Base-by-base conservation (phyloP, 179 eudicot species). In the Silene vulgaris region DNA sequence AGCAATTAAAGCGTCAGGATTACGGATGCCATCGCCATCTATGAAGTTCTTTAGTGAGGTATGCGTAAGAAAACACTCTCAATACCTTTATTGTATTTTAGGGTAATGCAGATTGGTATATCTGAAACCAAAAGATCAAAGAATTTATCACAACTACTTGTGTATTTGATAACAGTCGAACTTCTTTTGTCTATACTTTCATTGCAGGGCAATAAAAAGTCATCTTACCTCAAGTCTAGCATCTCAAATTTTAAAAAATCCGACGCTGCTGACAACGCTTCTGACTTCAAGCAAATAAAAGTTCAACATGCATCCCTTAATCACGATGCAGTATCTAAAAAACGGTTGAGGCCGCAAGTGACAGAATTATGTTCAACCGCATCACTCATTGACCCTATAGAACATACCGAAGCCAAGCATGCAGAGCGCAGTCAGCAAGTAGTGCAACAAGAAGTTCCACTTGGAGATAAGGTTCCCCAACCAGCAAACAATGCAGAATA, bases 11-110 rank as follows among this genome's bases (percentile, higher is more conserved):
- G 92, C 92, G 48, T 92, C 98, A 50, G 91, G 97, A 60, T 84
- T 94, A 86, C 84, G 96, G 56, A 90, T 87, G 96, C 97, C 97
- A 54, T 90, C 98, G 14, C 98, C 98, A 43, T 94, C 97, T 21
- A 76, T 92, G 73, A 87, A 87, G 50, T 94, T 86, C 81, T 94
- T 94, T 77, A 76, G 90, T 62, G 92, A 89, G 98, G 97, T 94
- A 87, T 28, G 30, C 32, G 3, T 62, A 50, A 52, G 32, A 29
- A 52, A 54, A 70, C 40, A 12, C 67, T 62, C 20, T 21, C 66
- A 19, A 26, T 30, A 28, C 0, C 17, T 20, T 50, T 19, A 65
- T 45, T 73, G 19, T 8, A 52, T 16, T 61, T 62, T 8, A 29
- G 32, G 35, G 32, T 64, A 52, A 17, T 57, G 37, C 7, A 0